These are phyloP conservation scores for Penicillium sp. DNA, from an alignment of 2,329 filamentous ascomycete genomes.

Conservation along the genomic window DNA sequence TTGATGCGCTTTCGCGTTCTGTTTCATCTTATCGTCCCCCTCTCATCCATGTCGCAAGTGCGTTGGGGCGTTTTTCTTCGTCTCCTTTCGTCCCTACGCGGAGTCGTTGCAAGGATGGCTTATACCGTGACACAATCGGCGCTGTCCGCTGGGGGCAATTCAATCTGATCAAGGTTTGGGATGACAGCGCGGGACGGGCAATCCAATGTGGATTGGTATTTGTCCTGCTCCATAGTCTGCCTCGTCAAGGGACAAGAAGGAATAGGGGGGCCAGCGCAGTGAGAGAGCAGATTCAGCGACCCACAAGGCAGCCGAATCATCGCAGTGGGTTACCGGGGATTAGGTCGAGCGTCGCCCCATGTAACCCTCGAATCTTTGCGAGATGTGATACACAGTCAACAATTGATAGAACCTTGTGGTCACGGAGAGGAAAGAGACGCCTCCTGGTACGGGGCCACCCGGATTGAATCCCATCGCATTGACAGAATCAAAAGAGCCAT, in stretches of 20 bases:
- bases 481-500: background rate
- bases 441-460: slow-evolving; percentile 6
- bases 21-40: background rate
- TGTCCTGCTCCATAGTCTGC: background rate
- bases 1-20: background rate
- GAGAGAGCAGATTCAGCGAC: background rate
- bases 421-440: slow-evolving; percentile 3
- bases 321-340: slow-evolving; percentile 13
- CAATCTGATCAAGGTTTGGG: slow-evolving; percentile 15
- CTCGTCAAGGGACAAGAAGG: background rate
- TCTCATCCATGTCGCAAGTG: slow-evolving; percentile 9
- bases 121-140: slow-evolving; percentile 15
- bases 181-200: slow-evolving; percentile 12
- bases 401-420: slow-evolving; percentile 26
- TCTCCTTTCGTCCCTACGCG: background rate
- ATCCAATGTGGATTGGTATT: slow-evolving; percentile 15
- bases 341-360: slow-evolving; percentile 15
- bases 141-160: slow-evolving; percentile 13
- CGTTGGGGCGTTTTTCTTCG: slow-evolving; percentile 7
- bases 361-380: slow-evolving; percentile 22
- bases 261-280: background rate
- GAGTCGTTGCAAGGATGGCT: slow-evolving; percentile 9
- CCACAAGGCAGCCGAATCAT: slow-evolving; percentile 8
- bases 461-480: slow-evolving; percentile 1
- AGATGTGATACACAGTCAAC: slow-evolving; percentile 24